Percentiles rank a stretch among this genome's conserved stretches.
These are phyloP conservation scores for Eucalyptus pumila DNA, from an alignment of 345 rosid genomes.

Conservation along the genomic window DNA sequence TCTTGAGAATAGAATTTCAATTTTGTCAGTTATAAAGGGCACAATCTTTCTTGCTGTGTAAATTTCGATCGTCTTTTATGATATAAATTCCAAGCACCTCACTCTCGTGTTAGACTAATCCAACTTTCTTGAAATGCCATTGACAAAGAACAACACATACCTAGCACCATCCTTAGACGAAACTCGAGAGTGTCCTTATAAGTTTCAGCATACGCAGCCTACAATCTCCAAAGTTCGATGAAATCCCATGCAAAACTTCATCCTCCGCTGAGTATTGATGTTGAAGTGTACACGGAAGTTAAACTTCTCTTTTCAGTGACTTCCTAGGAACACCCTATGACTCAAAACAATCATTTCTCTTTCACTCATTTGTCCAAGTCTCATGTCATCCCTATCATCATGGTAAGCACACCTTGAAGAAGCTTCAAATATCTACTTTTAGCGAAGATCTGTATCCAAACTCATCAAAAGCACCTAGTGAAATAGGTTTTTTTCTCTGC, in stretches of 20 bases:
- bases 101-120: background rate
- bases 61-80: background rate
- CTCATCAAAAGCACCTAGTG: background rate
- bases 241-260: background rate
- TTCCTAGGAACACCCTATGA: background rate
- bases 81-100: background rate
- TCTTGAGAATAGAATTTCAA: background rate
- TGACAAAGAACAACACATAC: background rate
- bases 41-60: background rate
- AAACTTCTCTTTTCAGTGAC: background rate
- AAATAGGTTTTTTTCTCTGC: background rate
- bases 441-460: background rate
- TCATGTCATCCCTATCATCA: background rate
- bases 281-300: background rate
- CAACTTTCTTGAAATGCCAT: background rate
- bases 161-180: background rate
- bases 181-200: background rate
- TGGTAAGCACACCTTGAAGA: background rate
- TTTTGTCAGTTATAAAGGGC: background rate
- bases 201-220: background rate
- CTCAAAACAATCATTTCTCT: background rate
- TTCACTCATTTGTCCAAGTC: background rate
- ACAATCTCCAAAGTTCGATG: background rate
- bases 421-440: background rate
- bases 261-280: background rate